A percentile compares a stretch with the other conserved stretches of the same genome.
Evolutionary conservation across 75 land plant genomes (phyloP).

Genomic region (Pinus albicaulis): DNA sequence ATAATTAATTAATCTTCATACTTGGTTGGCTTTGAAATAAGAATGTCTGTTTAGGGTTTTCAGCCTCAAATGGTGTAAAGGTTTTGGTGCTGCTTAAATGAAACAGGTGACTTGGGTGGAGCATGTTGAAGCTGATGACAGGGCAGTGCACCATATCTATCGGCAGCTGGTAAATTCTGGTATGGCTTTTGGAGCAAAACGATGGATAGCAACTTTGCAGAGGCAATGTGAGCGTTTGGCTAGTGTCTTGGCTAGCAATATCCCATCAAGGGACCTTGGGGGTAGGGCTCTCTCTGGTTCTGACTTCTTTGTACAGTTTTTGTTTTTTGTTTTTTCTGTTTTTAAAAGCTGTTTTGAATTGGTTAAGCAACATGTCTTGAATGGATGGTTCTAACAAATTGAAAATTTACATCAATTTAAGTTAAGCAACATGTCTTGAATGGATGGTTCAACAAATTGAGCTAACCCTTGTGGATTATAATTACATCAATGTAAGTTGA

Average conservation of each 20-base stretch:
- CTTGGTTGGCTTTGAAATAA: neutral
- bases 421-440: too few relatives aligned
- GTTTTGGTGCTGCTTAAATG: too few relatives aligned
- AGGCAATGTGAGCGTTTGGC: constrained; percentile 84
- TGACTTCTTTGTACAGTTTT: too few relatives aligned
- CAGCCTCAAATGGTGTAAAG: neutral
- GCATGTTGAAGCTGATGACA: constrained; percentile 73
- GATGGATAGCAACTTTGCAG: constrained; percentile 75
- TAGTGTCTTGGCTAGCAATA: constrained; percentile 62
- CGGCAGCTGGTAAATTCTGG: constrained; percentile 58
- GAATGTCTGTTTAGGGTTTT: neutral
- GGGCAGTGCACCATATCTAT: constrained; percentile 63
- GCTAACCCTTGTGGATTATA: too few relatives aligned
- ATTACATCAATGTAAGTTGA: too few relatives aligned
- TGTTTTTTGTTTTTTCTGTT: too few relatives aligned
- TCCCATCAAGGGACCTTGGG: constrained; percentile 54
- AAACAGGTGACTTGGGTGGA: constrained; percentile 83
- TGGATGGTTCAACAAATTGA: too few relatives aligned
- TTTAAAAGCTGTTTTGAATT: too few relatives aligned
- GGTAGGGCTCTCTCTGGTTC: constrained; percentile 26
- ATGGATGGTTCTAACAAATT: too few relatives aligned
- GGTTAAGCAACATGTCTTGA: too few relatives aligned
- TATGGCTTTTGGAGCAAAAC: constrained; percentile 73
- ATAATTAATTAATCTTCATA: too few relatives aligned
- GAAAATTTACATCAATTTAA: too few relatives aligned